phyloP scores from a whole-genome alignment of 352 stramenopile species.

The Aphanomyces astaci region DNA sequence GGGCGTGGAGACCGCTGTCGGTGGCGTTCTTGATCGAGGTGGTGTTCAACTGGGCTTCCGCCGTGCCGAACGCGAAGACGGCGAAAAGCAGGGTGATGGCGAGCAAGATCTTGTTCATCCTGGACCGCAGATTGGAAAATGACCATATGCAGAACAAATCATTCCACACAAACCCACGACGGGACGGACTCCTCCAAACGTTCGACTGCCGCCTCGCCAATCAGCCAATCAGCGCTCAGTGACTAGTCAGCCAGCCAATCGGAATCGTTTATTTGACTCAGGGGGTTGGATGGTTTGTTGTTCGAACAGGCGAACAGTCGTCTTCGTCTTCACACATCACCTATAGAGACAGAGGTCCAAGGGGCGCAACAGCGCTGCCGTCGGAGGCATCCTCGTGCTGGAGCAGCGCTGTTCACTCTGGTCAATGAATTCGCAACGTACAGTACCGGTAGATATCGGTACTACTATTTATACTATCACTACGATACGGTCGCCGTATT shows the following conservation, averaged over 20 bases:
- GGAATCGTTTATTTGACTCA: neutral
- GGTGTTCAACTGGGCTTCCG: neutral
- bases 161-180: constrained; percentile 14
- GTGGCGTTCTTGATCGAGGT: constrained; percentile 11
- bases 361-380: too few relatives aligned
- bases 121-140: constrained; percentile 14
- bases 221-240: neutral
- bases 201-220: neutral
- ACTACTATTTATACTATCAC: too few relatives aligned
- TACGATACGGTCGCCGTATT: too few relatives aligned
- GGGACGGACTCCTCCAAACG: neutral
- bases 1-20: constrained; percentile 12
- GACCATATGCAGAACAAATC: neutral
- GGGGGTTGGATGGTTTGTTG: neutral
- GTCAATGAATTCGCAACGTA: too few relatives aligned
- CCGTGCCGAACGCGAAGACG: neutral
- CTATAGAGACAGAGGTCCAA: too few relatives aligned
- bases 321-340: too few relatives aligned
- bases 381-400: too few relatives aligned
- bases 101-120: constrained; percentile 23
- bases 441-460: too few relatives aligned
- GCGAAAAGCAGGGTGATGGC: constrained; percentile 6
- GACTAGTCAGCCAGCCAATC: neutral
- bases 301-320: too few relatives aligned
- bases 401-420: too few relatives aligned